phyloP scores from a whole-genome alignment of 768 basidiomycete species.

The Fomitopsis serialis region DNA sequence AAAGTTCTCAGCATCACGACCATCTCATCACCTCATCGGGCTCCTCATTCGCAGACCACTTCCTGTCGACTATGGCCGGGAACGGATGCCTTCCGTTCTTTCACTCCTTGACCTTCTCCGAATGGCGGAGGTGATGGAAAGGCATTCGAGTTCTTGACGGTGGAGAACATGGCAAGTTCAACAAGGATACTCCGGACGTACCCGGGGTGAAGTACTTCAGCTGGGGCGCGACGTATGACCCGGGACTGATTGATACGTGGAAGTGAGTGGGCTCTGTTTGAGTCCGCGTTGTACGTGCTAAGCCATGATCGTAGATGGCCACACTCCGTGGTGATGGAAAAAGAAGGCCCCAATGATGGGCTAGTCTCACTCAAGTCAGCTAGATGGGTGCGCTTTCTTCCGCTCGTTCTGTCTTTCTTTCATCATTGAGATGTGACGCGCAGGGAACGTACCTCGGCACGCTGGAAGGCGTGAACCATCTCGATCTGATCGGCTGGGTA shows the following conservation, averaged over 20 bases:
- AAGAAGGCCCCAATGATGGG: conserved; percentile 93
- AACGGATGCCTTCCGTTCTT: conserved; percentile 64
- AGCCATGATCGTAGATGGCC: conserved; percentile 41
- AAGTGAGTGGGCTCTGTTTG: conserved; percentile 33
- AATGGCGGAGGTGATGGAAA: conserved; percentile 93
- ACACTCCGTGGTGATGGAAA: conserved; percentile 74
- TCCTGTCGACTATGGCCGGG: conserved; percentile 66
- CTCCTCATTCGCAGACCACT: conserved; percentile 89
- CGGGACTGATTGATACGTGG: conserved; percentile 89
- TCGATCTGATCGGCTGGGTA: conserved; percentile 92
- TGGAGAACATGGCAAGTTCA: conserved; percentile 86
- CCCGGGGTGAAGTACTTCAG: conserved; percentile 83
- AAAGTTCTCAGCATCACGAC: conserved; percentile 85
- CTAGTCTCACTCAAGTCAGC: conserved; percentile 85
- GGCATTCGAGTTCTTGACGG: conserved; percentile 86
- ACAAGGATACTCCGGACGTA: conserved; percentile 77
- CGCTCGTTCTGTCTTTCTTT: conserved; percentile 3
- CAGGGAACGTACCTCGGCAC: conserved; percentile 95
- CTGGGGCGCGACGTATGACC: conserved; percentile 91
- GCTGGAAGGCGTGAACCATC: conserved; percentile 82
- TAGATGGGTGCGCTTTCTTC: conserved; percentile 57
- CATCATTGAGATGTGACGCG: conserved; percentile 8
- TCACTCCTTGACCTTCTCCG: conserved; percentile 74
- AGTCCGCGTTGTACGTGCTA: background rate
- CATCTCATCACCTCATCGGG: conserved; percentile 95